Evolutionary conservation across 768 basidiomycete genomes (phyloP), one percentile per base, ranked within the genome.

Genomic region (Podaxis sp.): DNA sequence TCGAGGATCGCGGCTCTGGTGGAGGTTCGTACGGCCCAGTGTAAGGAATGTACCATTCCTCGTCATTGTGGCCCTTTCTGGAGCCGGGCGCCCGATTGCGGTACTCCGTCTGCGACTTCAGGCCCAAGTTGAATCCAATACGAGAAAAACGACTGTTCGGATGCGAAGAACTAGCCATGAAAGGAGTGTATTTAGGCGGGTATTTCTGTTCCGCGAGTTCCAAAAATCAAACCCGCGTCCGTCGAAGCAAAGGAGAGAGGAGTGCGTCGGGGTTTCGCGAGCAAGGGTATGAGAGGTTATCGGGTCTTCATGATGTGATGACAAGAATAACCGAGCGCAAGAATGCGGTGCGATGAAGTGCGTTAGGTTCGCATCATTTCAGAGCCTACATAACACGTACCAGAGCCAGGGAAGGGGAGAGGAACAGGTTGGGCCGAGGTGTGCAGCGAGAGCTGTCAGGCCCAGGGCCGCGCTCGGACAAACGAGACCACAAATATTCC

Each of bases 31-130:
- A 65, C 11, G 66, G 55, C 5, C 66, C 66, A 24, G 58, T 67
- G 55, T 67, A 67, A 2, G 62, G 66, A 27, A 67, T 67, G 56
- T 63, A 63, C 66, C 66, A 67, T 17, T 60, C 64, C 22, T 67
- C 66, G 2, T 67, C 66, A 33, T 61, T 61, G 19, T 37, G 25
- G 22, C 52, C 46, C 27, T 19, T 27, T 50, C 37, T 41, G 33
- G 61, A 29, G 15, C 22, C 27, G 33, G 29, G 53, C 43, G 40
- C 43, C 29, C 60, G 43, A 27, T 29, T 27, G 38, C 54, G 61
- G 56, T 40, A 36, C 24, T 62, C 61, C 22, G 61, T 29, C 5
- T 38, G 54, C 47, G 61, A 50, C 29, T 40, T 62, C 19, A 40
- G 40, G 17, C 61, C 61, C n/a, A 62, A 40, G 22, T 19, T 62